A percentile compares a stretch with the other conserved stretches of the same genome.
Conservation (phyloP, 352 stramenopile species). For the Phytophthora meadii region DNA sequence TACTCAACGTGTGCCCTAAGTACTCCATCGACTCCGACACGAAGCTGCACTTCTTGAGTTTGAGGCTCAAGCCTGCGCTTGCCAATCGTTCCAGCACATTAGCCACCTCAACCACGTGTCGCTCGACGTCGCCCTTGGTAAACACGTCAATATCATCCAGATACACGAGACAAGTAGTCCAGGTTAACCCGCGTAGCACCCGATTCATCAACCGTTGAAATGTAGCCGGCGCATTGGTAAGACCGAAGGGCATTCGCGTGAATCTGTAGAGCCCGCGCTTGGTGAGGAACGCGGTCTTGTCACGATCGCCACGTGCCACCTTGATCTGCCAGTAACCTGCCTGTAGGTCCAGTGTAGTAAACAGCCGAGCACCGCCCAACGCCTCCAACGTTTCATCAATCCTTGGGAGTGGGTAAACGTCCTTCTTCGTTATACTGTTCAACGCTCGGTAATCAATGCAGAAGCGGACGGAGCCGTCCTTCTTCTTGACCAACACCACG, state of each 20-base stretch:
- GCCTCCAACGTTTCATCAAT: slow-evolving; percentile 12
- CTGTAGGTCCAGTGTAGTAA: neutral
- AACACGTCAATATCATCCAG: slow-evolving; percentile 2
- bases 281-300: slow-evolving; percentile 2
- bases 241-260: slow-evolving; percentile 1
- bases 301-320: neutral
- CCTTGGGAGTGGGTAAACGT: slow-evolving; percentile 9
- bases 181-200: neutral
- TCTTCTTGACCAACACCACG: slow-evolving; percentile 7
- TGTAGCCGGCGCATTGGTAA: neutral
- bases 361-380: neutral
- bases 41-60: neutral
- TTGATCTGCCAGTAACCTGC: slow-evolving; percentile 7
- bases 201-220: slow-evolving; percentile 1
- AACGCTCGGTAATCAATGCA: neutral
- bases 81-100: neutral
- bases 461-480: slow-evolving; percentile 2
- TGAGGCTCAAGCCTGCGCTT: neutral
- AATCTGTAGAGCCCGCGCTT: neutral
- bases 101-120: neutral
- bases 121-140: neutral
- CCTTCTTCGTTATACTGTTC: neutral
- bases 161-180: neutral
- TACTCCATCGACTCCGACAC: neutral
- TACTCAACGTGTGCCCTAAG: neutral